Percentiles rank a stretch among this genome's conserved stretches.
Evolutionary conservation across 257 asterid species (phyloP).

Genomic region (Solanum bulbocastanum): DNA sequence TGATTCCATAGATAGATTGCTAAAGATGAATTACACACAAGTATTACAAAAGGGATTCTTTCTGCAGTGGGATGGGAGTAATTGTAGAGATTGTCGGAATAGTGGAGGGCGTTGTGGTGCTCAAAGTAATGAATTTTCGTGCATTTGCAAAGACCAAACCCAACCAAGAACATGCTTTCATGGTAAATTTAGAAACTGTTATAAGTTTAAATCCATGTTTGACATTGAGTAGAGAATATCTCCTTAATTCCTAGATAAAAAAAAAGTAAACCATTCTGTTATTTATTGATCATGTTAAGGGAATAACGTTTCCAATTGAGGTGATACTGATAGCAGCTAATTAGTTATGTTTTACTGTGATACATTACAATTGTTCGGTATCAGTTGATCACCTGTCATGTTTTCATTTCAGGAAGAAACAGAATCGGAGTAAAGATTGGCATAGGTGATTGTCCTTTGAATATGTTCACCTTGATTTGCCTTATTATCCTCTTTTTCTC

Average conservation of each 20-base stretch:
- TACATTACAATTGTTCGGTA: not conserved
- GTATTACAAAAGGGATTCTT: slow-evolving; percentile 25
- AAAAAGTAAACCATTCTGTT: not conserved
- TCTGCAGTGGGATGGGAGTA: slow-evolving; percentile 11
- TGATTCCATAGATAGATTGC: not conserved
- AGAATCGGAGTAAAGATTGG: not conserved
- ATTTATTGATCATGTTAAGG: not conserved
- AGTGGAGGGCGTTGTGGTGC: slow-evolving; percentile 21
- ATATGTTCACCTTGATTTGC: not conserved
- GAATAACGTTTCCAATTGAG: not conserved
- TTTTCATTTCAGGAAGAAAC: not conserved
- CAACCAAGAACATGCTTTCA: not conserved
- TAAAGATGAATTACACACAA: slow-evolving; percentile 21
- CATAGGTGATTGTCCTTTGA: not conserved
- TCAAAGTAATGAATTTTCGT: not conserved
- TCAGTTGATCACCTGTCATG: not conserved
- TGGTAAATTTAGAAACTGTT: not conserved
- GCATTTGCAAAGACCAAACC: not conserved
- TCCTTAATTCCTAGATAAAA: not conserved
- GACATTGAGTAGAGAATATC: not conserved
- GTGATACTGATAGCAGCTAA: not conserved
- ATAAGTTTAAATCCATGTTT: not conserved
- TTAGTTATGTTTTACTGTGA: not conserved
- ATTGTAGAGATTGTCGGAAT: slow-evolving; percentile 16
- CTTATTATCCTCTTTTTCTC: not conserved